Percentiles rank a stretch among this genome's conserved stretches.
Evolutionary conservation across 2,329 filamentous ascomycete species (phyloP).

Genomic region (Canariomyces notabilis): DNA sequence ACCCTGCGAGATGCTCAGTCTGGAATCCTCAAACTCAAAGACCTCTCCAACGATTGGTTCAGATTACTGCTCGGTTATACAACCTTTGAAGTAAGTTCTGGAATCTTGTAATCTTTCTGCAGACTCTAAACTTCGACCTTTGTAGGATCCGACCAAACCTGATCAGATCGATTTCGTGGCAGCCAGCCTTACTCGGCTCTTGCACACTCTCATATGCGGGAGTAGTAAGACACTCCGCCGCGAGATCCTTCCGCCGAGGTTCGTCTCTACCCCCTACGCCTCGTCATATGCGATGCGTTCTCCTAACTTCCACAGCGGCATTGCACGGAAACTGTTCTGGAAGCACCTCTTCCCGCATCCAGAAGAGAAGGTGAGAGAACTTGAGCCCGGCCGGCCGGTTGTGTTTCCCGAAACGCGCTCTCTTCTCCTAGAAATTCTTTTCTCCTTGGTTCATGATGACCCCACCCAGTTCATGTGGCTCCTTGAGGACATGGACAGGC

Average conservation of each 20-base stretch:
- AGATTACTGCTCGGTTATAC: slow-evolving; percentile 28
- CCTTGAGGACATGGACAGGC: slow-evolving; percentile 44
- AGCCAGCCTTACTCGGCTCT: slow-evolving; percentile 33
- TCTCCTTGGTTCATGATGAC: slow-evolving; percentile 50
- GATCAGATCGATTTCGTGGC: slow-evolving; percentile 34
- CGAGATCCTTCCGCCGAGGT: slow-evolving; percentile 17
- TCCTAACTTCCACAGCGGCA: slow-evolving; percentile 19
- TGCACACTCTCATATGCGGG: slow-evolving; percentile 29
- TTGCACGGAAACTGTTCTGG: slow-evolving; percentile 51
- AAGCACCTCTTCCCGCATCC: slow-evolving; percentile 61
- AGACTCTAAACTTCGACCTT: slow-evolving; percentile 19
- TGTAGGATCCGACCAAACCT: slow-evolving; percentile 36
- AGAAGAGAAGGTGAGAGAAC: slow-evolving; percentile 15
- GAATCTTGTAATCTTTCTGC: slow-evolving; percentile 13
- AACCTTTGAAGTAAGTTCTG: slow-evolving; percentile 30
- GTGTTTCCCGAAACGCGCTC: slow-evolving; percentile 52
- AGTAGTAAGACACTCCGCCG: slow-evolving; percentile 13
- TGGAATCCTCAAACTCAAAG: slow-evolving; percentile 27
- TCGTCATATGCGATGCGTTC: neutral
- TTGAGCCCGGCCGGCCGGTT: slow-evolving; percentile 27
- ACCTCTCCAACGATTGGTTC: slow-evolving; percentile 25
- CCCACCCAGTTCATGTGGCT: slow-evolving; percentile 44
- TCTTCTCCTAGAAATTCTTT: slow-evolving; percentile 57
- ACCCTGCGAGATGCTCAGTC: slow-evolving; percentile 34
- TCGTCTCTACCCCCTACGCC: slow-evolving; percentile 1